Evolutionary conservation across 2,329 filamentous ascomycete species (phyloP).

Genomic region (Ceratocystis destructans): DNA sequence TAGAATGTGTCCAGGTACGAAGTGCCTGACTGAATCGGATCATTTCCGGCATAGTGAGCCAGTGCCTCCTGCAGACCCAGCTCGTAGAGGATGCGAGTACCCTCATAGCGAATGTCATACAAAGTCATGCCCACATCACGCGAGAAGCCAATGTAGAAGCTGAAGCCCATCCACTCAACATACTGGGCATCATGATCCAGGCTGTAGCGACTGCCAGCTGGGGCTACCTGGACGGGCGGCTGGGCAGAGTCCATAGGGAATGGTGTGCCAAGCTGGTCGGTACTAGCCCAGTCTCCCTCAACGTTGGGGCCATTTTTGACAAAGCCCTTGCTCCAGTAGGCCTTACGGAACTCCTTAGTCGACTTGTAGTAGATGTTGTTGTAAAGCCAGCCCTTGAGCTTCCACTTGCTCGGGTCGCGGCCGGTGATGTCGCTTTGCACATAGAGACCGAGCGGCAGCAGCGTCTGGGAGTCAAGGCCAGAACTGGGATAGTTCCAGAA

Average conservation of each 20-base stretch:
- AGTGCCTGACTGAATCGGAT: constrained; percentile 32
- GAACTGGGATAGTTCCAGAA: constrained; percentile 30
- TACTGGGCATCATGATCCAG: constrained; percentile 34
- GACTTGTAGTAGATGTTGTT: constrained; percentile 29
- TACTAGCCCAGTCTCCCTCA: constrained; percentile 27
- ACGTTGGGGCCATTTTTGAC: constrained; percentile 27
- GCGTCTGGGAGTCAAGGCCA: constrained; percentile 25
- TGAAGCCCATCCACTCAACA: constrained; percentile 40
- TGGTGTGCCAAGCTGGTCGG: constrained; percentile 26
- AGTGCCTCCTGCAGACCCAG: constrained; percentile 39
- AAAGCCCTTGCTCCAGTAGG: constrained; percentile 29
- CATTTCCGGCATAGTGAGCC: constrained; percentile 37
- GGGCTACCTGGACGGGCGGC: constrained; percentile 28
- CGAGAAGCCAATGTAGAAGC: constrained; percentile 36
- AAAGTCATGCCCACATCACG: constrained; percentile 34
- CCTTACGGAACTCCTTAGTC: constrained; percentile 26
- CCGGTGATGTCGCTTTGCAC: constrained; percentile 32
- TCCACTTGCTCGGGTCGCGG: constrained; percentile 31
- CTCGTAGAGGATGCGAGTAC: constrained; percentile 39
- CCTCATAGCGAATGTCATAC: constrained; percentile 38
- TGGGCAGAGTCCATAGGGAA: constrained; percentile 27
- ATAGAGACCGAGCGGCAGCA: constrained; percentile 34
- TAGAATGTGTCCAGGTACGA: constrained; percentile 32
- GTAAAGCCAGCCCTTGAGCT: constrained; percentile 32
- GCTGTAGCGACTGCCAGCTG: constrained; percentile 30